These are phyloP conservation scores for Gamarada debralockiae DNA, from an alignment of 495 filamentous ascomycete species.

Conservation along the genomic window DNA sequence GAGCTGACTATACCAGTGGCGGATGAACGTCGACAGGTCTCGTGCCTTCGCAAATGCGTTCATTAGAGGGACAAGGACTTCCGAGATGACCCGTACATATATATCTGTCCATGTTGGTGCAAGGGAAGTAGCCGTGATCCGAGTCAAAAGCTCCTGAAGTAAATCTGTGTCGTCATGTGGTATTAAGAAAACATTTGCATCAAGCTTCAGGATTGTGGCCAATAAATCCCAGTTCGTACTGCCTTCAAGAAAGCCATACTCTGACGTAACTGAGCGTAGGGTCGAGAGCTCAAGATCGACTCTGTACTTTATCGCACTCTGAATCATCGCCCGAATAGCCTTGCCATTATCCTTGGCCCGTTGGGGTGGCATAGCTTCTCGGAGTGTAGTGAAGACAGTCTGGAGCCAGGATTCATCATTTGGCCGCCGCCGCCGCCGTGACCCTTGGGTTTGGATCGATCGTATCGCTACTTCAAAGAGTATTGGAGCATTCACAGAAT, in stretches of 20 bases:
- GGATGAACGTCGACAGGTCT: constrained; percentile 62
- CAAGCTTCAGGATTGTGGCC: constrained; percentile 56
- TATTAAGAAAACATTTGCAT: constrained; percentile 63
- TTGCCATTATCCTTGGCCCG: constrained; percentile 10
- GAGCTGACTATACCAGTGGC: constrained; percentile 62
- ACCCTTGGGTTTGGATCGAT: constrained; percentile 49
- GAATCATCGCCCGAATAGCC: constrained; percentile 34
- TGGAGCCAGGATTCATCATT: constrained; percentile 65
- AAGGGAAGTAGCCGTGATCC: constrained; percentile 24
- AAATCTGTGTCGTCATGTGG: constrained; percentile 29
- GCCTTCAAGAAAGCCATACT: constrained; percentile 33
- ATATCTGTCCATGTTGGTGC: constrained; percentile 16
- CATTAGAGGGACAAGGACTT: constrained; percentile 54
- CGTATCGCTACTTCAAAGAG: constrained; percentile 58
- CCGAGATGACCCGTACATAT: constrained; percentile 22
- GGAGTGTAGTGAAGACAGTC: constrained; percentile 54
- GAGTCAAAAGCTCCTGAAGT: constrained; percentile 31
- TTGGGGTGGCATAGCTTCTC: constrained; percentile 23
- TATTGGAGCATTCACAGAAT: constrained; percentile 29
- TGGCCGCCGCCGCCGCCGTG: constrained; percentile 46
- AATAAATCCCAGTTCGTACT: constrained; percentile 58
- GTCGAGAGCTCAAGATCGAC: constrained; percentile 27
- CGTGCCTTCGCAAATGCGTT: constrained; percentile 60
- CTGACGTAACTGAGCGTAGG: constrained; percentile 37
- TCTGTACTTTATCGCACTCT: constrained; percentile 34